Evolutionary conservation across 768 basidiomycete species (phyloP), one percentile per base, ranked within the genome.

Genomic region (Mycena pura): DNA sequence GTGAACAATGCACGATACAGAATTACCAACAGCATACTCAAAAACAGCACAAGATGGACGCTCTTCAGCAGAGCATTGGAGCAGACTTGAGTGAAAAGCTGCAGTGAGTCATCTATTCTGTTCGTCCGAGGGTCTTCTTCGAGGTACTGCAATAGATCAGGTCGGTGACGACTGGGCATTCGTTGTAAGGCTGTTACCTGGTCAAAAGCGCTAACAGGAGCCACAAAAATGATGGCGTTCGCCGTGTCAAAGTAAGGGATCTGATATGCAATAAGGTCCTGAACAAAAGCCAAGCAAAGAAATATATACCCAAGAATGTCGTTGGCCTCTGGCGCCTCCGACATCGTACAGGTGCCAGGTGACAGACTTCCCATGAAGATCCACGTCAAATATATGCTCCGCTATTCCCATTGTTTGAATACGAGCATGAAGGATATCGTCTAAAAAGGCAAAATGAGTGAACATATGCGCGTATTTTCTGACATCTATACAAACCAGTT

Each of bases 351-450:
- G 77, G 69, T 88, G 86, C 88, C 88, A 90, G 14, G 88, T 86
- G 13, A 92, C 89, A 25, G 79, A 76, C 71, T 89, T 92, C 14
- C 91, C 90, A 63, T 91, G 89, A 39, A 93, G 85, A 45, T 88
- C 86, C 28, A 94, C 88, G 54, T 92, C 90, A 66, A 94, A 94
- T 28, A 87, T 79, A 66, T 94, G 92, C 72, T 94, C 92, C 0
- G 90, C 84, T 5, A 95, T 89, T 1, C 92, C 92, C 88, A 95
- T 92, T 7, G 92, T 95, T 70, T 93, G 93, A 52, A 95, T 90
- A 32, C 92, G 89, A n/a, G 91, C 92, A 69, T 92, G 91, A 17
- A 95, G 79, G 56, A 95, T 92, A 69, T 95, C 92, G 72, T 94
- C 92, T 92, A 61, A 22, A 8, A 32, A 52, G 41, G 47, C 21